These are phyloP conservation scores for Thalassiosira ordinaria DNA, from an alignment of 352 stramenopile species.

Conservation along the genomic window DNA sequence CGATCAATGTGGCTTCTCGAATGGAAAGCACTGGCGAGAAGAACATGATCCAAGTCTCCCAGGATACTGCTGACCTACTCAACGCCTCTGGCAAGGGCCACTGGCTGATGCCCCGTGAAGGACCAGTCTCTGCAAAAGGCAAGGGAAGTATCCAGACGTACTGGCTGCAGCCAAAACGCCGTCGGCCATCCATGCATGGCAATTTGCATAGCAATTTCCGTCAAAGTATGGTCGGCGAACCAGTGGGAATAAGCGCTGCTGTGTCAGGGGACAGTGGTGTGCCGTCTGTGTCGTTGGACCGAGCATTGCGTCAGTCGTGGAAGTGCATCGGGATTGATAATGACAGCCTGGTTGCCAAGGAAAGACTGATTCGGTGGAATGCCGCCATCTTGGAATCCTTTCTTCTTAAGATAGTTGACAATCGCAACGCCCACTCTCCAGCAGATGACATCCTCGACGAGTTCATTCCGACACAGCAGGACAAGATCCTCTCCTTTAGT, in stretches of 20 bases:
- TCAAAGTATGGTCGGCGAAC: no score
- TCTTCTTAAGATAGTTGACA: constrained; percentile 47
- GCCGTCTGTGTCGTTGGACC: constrained; percentile 11
- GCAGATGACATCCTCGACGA: neutral
- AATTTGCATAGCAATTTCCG: no score
- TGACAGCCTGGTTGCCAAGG: constrained; percentile 21
- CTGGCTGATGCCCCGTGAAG: constrained; percentile 45
- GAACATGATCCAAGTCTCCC: constrained; percentile 60
- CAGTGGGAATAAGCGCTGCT: no score
- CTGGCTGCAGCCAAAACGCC: constrained; percentile 45
- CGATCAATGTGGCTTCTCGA: constrained; percentile 52
- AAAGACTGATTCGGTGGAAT: constrained; percentile 64
- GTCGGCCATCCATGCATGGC: constrained; percentile 15
- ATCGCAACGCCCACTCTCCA: constrained; percentile 17
- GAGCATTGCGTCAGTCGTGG: constrained; percentile 19
- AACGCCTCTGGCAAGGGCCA: constrained; percentile 30
- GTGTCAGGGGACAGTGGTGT: no score
- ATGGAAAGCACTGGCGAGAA: constrained; percentile 52
- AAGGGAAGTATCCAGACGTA: constrained; percentile 62
- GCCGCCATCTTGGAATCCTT: constrained; percentile 53
- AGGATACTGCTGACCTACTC: constrained; percentile 59
- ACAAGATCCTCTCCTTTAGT: constrained; percentile 34
- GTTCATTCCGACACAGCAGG: constrained; percentile 16
- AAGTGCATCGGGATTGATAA: constrained; percentile 40
- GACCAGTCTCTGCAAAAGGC: constrained; percentile 52